Conservation (phyloP, 1,139 yeast genomes). For the Debaryomycetaceae sp. region DNA sequence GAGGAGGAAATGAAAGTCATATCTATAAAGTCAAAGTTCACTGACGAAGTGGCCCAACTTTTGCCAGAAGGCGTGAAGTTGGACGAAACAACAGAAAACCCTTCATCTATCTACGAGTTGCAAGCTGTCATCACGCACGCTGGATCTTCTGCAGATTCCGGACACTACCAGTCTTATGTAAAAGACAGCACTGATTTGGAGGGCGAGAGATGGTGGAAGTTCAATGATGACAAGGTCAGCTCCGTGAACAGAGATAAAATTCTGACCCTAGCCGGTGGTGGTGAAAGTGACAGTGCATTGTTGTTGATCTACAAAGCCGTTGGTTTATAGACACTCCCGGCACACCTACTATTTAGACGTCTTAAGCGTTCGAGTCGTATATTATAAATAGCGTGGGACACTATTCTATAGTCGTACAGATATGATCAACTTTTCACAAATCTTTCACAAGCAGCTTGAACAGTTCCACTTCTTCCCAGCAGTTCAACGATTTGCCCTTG, state of each 20-base stretch:
- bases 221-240: conserved; percentile 90
- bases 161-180: conserved; percentile 91
- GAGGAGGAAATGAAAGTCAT: conserved; percentile 47
- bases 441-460: conserved; percentile 56
- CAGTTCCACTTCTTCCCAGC: conserved; percentile 80
- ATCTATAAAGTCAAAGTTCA: conserved; percentile 44
- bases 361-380: not conserved
- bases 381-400: not conserved
- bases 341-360: not conserved
- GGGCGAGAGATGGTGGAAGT: conserved; percentile 86
- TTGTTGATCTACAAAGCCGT: conserved; percentile 80
- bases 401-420: not conserved
- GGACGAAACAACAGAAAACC: conserved; percentile 63
- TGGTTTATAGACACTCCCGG: conserved; percentile 38
- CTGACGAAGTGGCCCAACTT: conserved; percentile 37
- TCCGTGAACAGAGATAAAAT: conserved; percentile 73
- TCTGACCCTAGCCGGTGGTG: conserved; percentile 91
- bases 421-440: conserved; percentile 13
- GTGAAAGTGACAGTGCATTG: conserved; percentile 94
- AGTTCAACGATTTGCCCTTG: conserved; percentile 72
- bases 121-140: conserved; percentile 85
- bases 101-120: conserved; percentile 83
- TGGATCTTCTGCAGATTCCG: conserved; percentile 95
- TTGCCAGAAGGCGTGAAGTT: conserved; percentile 32
- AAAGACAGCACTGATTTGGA: conserved; percentile 61